These are phyloP conservation scores for Malus sylvestris DNA, from an alignment of 306 rosid genomes.

Conservation along the genomic window DNA sequence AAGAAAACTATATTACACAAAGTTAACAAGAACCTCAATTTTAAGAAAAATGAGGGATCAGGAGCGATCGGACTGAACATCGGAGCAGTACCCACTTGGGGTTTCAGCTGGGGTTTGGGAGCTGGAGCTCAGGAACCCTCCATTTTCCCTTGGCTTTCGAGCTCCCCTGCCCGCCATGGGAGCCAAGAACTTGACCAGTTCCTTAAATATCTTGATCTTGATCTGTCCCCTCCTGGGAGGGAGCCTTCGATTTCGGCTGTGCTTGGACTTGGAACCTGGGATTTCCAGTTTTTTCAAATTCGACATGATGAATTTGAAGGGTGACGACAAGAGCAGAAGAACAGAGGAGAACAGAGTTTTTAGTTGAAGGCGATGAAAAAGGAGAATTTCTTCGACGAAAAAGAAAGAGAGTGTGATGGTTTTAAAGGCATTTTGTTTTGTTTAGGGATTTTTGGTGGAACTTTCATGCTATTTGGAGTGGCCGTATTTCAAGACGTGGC, in stretches of 20 bases:
- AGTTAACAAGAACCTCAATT: background rate
- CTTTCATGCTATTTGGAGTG: too few species aligned
- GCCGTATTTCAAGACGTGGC: too few species aligned
- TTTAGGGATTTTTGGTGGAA: too few species aligned
- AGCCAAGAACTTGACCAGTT: background rate
- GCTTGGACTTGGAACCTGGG: background rate
- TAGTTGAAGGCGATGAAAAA: too few species aligned
- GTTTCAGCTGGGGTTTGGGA: too few species aligned
- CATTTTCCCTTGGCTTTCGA: conserved; percentile 1
- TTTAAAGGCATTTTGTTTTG: too few species aligned
- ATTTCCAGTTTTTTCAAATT: conserved; percentile 4
- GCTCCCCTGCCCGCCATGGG: background rate
- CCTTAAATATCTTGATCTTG: conserved; percentile 20
- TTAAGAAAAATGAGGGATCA: background rate
- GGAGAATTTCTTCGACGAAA: background rate
- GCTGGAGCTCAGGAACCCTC: too few species aligned
- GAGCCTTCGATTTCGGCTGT: background rate
- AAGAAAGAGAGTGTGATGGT: background rate
- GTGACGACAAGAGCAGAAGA: background rate
- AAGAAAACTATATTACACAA: background rate
- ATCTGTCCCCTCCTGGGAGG: conserved; percentile 30
- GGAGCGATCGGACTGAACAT: background rate
- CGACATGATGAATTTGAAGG: background rate
- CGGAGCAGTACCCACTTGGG: conserved; percentile 1
- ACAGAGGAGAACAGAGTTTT: background rate